phyloP scores from a whole-genome alignment of 2,329 filamentous ascomycete genomes.

The Colletotrichum cordylinicola region DNA sequence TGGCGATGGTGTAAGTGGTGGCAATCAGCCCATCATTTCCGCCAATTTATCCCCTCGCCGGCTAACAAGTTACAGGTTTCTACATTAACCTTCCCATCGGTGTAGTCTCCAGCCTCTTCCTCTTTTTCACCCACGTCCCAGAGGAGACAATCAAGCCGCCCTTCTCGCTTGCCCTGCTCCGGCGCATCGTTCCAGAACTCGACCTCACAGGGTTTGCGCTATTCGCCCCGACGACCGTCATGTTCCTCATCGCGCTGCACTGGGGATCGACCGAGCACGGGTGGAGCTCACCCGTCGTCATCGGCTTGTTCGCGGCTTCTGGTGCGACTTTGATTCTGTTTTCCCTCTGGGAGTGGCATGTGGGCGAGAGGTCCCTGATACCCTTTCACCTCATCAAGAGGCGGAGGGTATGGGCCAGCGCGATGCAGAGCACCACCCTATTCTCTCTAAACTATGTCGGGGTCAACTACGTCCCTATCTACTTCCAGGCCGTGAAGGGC shows the following conservation, averaged over 20 bases:
- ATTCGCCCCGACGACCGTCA: background rate
- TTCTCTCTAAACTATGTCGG: background rate
- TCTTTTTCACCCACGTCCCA: background rate
- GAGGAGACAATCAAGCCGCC: background rate
- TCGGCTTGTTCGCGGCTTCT: background rate
- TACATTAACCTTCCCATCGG: background rate
- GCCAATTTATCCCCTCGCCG: background rate
- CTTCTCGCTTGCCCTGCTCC: background rate
- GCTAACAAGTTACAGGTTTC: background rate
- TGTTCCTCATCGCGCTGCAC: background rate
- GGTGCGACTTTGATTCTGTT: accelerated
- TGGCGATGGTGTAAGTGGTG: background rate
- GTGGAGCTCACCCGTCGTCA: background rate
- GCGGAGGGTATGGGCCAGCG: background rate
- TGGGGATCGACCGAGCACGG: background rate
- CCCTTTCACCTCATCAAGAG: background rate
- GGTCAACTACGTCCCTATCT: background rate
- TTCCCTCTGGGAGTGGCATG: background rate
- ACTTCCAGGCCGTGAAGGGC: background rate
- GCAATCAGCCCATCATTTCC: background rate
- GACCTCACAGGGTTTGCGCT: background rate
- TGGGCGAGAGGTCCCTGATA: background rate
- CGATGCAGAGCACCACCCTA: background rate
- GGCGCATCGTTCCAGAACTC: background rate
- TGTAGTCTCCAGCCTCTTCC: background rate